Conservation (phyloP, 345 rosid genomes). For the Passiflora organensis region DNA sequence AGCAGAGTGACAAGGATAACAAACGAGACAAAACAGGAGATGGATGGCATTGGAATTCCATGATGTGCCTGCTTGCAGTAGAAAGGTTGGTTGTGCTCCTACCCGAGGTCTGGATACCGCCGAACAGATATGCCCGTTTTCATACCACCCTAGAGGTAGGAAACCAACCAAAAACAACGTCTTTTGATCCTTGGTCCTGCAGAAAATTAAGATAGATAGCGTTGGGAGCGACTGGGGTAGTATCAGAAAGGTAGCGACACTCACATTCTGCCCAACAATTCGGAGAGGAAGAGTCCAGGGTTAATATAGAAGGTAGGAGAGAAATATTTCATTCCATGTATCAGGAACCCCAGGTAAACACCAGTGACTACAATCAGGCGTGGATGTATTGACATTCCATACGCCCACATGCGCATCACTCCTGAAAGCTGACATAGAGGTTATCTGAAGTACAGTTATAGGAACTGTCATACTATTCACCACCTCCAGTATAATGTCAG, state of each 20-base stretch:
- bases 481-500: slow-evolving; percentile 50
- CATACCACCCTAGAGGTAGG: too few relatives aligned
- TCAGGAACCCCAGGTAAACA: slow-evolving; percentile 92
- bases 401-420: slow-evolving; percentile 84
- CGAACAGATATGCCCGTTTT: too few relatives aligned
- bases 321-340: slow-evolving; percentile 76
- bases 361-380: slow-evolving; percentile 94
- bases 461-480: slow-evolving; percentile 58
- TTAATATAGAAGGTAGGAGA: slow-evolving; percentile 34
- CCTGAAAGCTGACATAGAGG: slow-evolving; percentile 70
- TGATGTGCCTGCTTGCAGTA: too few relatives aligned
- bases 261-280: slow-evolving; percentile 12
- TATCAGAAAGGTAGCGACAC: not conserved
- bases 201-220: too few relatives aligned
- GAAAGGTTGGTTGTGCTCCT: too few relatives aligned
- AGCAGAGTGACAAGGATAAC: not conserved
- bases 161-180: too few relatives aligned
- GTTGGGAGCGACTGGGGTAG: too few relatives aligned
- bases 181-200: not conserved
- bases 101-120: too few relatives aligned
- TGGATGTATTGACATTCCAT: slow-evolving; percentile 62
- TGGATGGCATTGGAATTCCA: too few relatives aligned
- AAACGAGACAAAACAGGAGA: not conserved
- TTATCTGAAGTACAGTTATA: slow-evolving; percentile 52
- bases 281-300: slow-evolving; percentile 1